A percentile compares a stretch with the other conserved stretches of the same genome.
phyloP scores from a whole-genome alignment of 164 flowering plant species.

The Piper longum region DNA sequence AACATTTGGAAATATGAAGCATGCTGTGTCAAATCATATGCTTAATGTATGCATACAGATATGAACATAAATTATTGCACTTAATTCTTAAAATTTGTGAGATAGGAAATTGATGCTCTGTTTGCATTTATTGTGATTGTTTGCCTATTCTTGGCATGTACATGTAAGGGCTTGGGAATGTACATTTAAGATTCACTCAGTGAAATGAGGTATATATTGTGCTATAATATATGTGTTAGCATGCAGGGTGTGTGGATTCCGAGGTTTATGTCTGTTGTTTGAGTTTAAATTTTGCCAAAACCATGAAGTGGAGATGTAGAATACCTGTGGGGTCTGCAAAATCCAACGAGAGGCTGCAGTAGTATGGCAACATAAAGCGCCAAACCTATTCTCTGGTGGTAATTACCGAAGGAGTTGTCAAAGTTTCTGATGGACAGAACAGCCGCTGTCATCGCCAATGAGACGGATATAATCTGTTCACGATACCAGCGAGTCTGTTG shows the following conservation, averaged over 20 bases:
- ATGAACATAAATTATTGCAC: no score
- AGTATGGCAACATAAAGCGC: constrained; percentile 56
- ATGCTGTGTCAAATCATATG: no score
- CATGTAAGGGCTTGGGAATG: no score
- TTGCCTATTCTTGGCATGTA: no score
- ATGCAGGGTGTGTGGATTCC: no score
- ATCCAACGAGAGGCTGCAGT: constrained; percentile 54
- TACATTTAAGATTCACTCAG: neutral
- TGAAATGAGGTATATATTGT: neutral
- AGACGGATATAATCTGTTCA: constrained; percentile 41
- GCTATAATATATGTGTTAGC: no score
- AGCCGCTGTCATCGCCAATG: constrained; percentile 61
- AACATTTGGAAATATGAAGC: no score
- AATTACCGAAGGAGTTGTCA: constrained; percentile 62
- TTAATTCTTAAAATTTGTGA: no score
- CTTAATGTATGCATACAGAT: no score
- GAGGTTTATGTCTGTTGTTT: neutral
- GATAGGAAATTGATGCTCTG: no score
- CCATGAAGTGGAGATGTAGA: neutral
- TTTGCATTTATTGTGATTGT: no score
- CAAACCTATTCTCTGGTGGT: constrained; percentile 67
- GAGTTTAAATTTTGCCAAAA: neutral
- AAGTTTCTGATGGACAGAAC: constrained; percentile 56
- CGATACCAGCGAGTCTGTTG: neutral
- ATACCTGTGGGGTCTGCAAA: constrained; percentile 60